phyloP scores from a whole-genome alignment of 2,329 filamentous ascomycete genomes.

The Thielaviopsis ethacetica region DNA sequence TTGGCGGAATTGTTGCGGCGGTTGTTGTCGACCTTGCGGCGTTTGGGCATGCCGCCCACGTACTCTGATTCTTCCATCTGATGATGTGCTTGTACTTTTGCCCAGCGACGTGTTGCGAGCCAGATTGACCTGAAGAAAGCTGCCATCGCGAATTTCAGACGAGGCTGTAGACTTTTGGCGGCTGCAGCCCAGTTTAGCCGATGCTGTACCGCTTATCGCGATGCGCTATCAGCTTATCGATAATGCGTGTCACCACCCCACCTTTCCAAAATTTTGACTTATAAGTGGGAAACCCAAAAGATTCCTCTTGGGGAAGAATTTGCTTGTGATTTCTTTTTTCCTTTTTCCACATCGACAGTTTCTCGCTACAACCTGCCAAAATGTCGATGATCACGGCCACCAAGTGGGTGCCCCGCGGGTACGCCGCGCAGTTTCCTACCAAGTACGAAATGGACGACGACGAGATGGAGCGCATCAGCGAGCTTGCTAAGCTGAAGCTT shows the following conservation, averaged over 20 bases:
- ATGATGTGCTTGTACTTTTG: background rate
- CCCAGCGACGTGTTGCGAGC: background rate
- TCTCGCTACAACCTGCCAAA: constrained; percentile 16
- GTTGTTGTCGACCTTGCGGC: constrained; percentile 21
- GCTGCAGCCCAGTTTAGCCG: constrained; percentile 4
- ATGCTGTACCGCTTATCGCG: background rate
- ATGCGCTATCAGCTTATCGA: constrained; percentile 9
- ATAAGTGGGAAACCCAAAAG: constrained; percentile 3
- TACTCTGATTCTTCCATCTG: constrained; percentile 17
- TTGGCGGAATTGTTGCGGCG: constrained; percentile 14
- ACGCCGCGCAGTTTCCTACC: constrained; percentile 57
- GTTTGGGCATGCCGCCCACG: constrained; percentile 24
- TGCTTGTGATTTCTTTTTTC: constrained; percentile 3
- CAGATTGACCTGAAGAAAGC: background rate
- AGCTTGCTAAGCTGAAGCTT: constrained; percentile 60
- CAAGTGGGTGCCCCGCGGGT: constrained; percentile 61
- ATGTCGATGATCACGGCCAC: constrained; percentile 66
- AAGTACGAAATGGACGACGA: constrained; percentile 62
- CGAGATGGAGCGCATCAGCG: constrained; percentile 60
- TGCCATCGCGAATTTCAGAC: background rate
- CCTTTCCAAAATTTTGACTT: constrained; percentile 9
- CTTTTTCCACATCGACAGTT: background rate
- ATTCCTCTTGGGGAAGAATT: background rate
- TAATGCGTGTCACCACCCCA: constrained; percentile 4
- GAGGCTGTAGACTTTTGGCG: constrained; percentile 7